Evolutionary conservation across 139 green algal species (phyloP), one percentile per base, ranked within the genome.

Genomic region (Chara braunii): DNA sequence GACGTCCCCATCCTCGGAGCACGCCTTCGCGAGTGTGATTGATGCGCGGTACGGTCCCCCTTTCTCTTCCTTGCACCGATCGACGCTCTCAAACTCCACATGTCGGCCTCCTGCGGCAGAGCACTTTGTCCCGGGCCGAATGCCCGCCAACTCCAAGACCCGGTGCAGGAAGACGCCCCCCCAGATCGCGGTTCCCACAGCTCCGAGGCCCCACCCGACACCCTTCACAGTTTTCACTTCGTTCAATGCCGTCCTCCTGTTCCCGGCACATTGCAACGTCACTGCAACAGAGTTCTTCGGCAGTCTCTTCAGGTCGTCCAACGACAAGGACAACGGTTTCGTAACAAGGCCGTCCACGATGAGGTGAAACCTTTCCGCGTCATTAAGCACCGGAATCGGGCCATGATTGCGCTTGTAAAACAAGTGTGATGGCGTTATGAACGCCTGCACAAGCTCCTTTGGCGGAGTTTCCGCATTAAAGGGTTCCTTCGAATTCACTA

Each of bases 231-330:
- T 18, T 51, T 81, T 76, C 33, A 82, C 51, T 0, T 35, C 57
- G 31, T 81, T 84, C 74, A 91, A 82, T 51, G 88, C 84, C 9
- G 79, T 78, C 22, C 89, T 80, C 22, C 89, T 75, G 80, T 95
- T 95, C 62, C 88, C 88, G 48, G 81, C 61, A 74, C 88, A 95
- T 78, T 95, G 83, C 51, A 48, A 18, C 18, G 18, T 26, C 40
- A 48, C 18, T 48, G 18, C 40, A 48, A 18, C 40, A 48, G 18
- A 48, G 40, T 18, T 48, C 18, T 26, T 48, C 18, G 18, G 18
- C 18, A 48, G 18, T 48, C 40, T 18, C 18, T 18, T 48, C 40
- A 18, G 18, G 18, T 18, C 18, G 18, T 18, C 18, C 18, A 26
- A 26, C 18, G 40, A 18, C 40, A 48, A 18, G 40, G 18, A 18